Conservation (phyloP, 169 alveolate genomes). For the Plasmodium blacklocki region DNA sequence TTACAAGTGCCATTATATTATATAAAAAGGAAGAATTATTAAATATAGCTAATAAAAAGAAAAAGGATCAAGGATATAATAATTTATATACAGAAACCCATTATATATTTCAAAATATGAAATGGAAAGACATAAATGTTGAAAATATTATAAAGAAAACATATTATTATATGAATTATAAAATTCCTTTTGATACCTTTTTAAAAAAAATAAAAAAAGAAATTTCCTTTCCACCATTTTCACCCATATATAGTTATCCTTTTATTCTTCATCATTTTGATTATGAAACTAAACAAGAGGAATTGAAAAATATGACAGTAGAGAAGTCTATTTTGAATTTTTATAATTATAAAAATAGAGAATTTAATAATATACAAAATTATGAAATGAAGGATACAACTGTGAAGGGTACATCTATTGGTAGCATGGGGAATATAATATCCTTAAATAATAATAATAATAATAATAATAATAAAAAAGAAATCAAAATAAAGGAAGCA, state of each 20-base stretch:
- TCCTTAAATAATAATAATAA: too few species aligned
- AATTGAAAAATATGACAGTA: slow-evolving; percentile 16
- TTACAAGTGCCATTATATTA: slow-evolving; percentile 63
- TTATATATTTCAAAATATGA: slow-evolving; percentile 65
- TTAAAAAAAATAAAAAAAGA: slow-evolving; percentile 49
- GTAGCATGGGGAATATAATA: too few species aligned
- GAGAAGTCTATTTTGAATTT: slow-evolving; percentile 33
- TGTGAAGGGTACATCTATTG: too few species aligned
- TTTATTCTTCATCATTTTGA: slow-evolving; percentile 58
- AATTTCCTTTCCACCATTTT: slow-evolving; percentile 70
- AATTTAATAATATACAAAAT: background rate
- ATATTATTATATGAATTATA: slow-evolving; percentile 68
- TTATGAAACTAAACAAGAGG: slow-evolving; percentile 38
- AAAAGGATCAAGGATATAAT: slow-evolving; percentile 20
- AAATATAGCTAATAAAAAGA: slow-evolving; percentile 37
- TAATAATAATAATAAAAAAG: too few species aligned
- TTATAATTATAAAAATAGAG: slow-evolving; percentile 11
- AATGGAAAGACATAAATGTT: slow-evolving; percentile 70
- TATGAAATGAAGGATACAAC: too few species aligned
- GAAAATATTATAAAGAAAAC: slow-evolving; percentile 66
- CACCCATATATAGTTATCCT: slow-evolving; percentile 73
- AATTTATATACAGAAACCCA: slow-evolving; percentile 70
- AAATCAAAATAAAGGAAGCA: too few species aligned
- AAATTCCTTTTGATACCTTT: slow-evolving; percentile 47
- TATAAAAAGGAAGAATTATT: slow-evolving; percentile 43